Conservation (phyloP, 331 rosid species). For the Quercus phellos region DNA sequence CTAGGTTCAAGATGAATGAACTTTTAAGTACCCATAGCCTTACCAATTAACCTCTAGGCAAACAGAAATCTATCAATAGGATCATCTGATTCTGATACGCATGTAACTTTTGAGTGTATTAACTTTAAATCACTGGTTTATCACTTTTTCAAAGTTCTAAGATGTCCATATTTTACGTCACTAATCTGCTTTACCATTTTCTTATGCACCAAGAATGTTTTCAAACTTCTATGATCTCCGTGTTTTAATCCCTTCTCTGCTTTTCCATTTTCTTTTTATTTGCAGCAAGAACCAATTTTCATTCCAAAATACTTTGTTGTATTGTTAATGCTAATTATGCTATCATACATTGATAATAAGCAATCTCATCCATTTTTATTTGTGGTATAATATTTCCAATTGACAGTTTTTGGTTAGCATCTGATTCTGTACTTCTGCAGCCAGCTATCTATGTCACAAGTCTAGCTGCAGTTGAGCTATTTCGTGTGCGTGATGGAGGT, state of each 20-base stretch:
- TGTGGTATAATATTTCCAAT: background rate
- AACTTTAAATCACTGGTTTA: background rate
- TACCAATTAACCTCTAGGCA: background rate
- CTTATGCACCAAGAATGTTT: background rate
- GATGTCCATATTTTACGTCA: no score
- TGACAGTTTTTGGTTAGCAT: constrained; percentile 14
- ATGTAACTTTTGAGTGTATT: background rate
- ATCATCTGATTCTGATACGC: background rate
- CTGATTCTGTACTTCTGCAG: constrained; percentile 47
- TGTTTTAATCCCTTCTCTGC: background rate
- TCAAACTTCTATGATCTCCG: background rate
- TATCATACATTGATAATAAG: background rate
- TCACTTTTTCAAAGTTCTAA: background rate
- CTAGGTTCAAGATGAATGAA: background rate
- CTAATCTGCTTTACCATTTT: background rate
- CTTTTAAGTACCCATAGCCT: background rate
- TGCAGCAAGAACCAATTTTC: no score
- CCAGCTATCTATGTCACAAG: constrained; percentile 95
- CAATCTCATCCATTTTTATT: background rate
- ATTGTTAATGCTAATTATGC: background rate
- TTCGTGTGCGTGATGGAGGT: constrained; percentile 82
- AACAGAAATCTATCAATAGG: background rate
- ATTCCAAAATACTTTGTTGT: background rate
- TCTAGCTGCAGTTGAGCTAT: constrained; percentile 95
- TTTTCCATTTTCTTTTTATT: background rate